Conservation (phyloP, 495 filamentous ascomycete species). For the Oleoguttula mirabilis region DNA sequence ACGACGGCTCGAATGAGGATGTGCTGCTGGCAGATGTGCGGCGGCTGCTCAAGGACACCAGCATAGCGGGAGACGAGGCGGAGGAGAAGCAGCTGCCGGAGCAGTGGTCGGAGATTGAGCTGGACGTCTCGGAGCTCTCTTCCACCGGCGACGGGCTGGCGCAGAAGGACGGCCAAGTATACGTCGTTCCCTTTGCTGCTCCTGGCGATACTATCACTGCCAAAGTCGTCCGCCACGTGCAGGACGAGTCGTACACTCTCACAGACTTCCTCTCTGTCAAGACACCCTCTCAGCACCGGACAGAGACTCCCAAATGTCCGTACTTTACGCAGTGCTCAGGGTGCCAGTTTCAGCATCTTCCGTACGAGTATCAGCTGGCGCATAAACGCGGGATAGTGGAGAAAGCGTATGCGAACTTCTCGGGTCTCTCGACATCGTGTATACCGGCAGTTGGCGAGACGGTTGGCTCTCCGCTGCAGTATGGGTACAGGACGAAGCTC, state of each 20-base stretch:
- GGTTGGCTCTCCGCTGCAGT: slow-evolving; percentile 78
- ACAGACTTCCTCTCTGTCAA: slow-evolving; percentile 73
- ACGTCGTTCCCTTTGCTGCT: slow-evolving; percentile 76
- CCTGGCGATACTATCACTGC: slow-evolving; percentile 72
- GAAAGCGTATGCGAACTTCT: slow-evolving; percentile 88
- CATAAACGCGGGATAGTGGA: slow-evolving; percentile 79
- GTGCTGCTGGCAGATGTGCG: slow-evolving; percentile 61
- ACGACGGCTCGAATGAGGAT: slow-evolving; percentile 47
- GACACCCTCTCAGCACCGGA: slow-evolving; percentile 57
- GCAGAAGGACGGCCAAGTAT: slow-evolving; percentile 56
- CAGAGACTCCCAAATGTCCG: slow-evolving; percentile 63
- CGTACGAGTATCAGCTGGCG: slow-evolving; percentile 71
- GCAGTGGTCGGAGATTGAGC: slow-evolving; percentile 61
- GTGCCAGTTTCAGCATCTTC: slow-evolving; percentile 95
- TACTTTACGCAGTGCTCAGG: slow-evolving; percentile 85
- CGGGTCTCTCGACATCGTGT: slow-evolving; percentile 58
- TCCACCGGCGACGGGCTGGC: slow-evolving; percentile 89
- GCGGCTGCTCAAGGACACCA: slow-evolving; percentile 38
- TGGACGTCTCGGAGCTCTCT: slow-evolving; percentile 61
- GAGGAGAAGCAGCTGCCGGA: slow-evolving; percentile 44
- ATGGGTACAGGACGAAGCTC: slow-evolving; percentile 89
- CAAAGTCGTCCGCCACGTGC: slow-evolving; percentile 61
- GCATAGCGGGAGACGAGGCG: slow-evolving; percentile 34
- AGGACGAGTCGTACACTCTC: slow-evolving; percentile 48
- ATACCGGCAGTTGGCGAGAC: slow-evolving; percentile 71